A percentile compares a stretch with the other conserved stretches of the same genome.
Evolutionary conservation across 2,329 filamentous ascomycete species (phyloP).

Genomic region (Tolypocladium pustulatum): DNA sequence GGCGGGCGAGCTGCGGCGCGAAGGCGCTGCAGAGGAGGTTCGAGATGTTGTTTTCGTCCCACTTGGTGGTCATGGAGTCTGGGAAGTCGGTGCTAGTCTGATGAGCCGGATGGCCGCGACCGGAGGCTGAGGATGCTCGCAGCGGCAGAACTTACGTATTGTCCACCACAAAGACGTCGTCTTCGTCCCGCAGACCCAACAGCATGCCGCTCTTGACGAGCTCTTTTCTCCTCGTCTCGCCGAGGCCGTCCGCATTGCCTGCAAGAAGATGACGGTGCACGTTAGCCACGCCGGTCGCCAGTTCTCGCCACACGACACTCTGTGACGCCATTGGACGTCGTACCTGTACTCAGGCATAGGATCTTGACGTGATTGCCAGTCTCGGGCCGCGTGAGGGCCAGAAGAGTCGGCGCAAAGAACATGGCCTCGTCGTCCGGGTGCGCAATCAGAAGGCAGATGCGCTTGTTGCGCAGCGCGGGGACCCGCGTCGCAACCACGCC

Average conservation of each 20-base stretch:
- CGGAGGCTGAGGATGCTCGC: background rate
- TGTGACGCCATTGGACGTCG: background rate
- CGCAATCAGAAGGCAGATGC: constrained; percentile 85
- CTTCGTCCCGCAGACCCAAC: constrained; percentile 62
- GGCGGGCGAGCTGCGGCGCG: constrained; percentile 48
- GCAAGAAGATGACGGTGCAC: constrained; percentile 1
- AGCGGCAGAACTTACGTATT: constrained; percentile 43
- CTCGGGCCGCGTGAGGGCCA: constrained; percentile 70
- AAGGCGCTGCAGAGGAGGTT: constrained; percentile 63
- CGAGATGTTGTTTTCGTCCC: constrained; percentile 63
- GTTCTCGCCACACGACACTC: background rate
- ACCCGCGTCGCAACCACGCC: constrained; percentile 39
- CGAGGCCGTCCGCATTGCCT: constrained; percentile 82
- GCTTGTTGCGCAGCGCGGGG: constrained; percentile 66
- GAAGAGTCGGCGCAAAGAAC: constrained; percentile 90
- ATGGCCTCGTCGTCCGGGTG: constrained; percentile 99
- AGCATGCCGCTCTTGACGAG: constrained; percentile 68
- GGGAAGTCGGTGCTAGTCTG: constrained; percentile 52
- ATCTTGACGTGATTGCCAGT: constrained; percentile 89
- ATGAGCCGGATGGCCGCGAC: background rate
- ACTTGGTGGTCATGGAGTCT: constrained; percentile 76
- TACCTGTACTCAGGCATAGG: constrained; percentile 79
- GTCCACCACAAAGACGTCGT: constrained; percentile 81
- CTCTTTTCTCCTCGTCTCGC: constrained; percentile 72
- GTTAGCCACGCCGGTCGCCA: background rate